These are phyloP conservation scores for Nicotiana paniculata DNA, from an alignment of 257 asterid species.

Conservation along the genomic window DNA sequence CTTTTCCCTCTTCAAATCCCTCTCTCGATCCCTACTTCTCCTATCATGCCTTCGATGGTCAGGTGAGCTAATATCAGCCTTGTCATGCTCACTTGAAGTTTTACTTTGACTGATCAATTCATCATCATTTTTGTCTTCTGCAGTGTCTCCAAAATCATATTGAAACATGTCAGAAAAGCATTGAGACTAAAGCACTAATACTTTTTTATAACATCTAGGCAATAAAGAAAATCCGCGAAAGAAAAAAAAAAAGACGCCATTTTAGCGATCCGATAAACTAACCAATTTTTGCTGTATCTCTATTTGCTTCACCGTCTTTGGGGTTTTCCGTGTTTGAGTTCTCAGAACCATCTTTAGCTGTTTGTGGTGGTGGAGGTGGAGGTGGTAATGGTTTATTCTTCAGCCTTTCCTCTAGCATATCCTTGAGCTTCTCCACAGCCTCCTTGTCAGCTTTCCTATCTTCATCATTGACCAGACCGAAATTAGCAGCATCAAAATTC, in stretches of 20 bases:
- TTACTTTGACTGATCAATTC: slow-evolving; percentile 67
- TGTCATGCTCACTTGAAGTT: slow-evolving; percentile 59
- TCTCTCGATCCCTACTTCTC: slow-evolving; percentile 69
- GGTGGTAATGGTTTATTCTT: slow-evolving; percentile 87
- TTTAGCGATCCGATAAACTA: slow-evolving; percentile 2
- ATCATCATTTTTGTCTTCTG: slow-evolving; percentile 62
- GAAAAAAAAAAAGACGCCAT: background rate
- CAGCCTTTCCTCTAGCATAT: slow-evolving; percentile 85
- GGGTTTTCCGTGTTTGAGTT: slow-evolving; percentile 58
- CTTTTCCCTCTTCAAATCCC: slow-evolving; percentile 68
- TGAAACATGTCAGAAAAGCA: slow-evolving; percentile 16
- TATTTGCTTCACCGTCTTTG: slow-evolving; percentile 59
- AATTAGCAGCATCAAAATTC: slow-evolving; percentile 43
- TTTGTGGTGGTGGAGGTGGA: slow-evolving; percentile 61
- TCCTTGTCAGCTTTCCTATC: slow-evolving; percentile 67
- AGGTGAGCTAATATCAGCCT: slow-evolving; percentile 66
- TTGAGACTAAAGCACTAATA: background rate
- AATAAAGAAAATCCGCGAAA: background rate
- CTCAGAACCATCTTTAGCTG: slow-evolving; percentile 42
- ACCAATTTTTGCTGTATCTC: slow-evolving; percentile 47
- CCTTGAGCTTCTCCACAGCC: slow-evolving; percentile 60
- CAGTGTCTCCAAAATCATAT: slow-evolving; percentile 32
- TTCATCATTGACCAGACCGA: slow-evolving; percentile 77
- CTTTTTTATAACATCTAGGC: background rate
- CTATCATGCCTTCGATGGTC: slow-evolving; percentile 78